These are phyloP conservation scores for Geosiphon pyriformis DNA, from an alignment of 192 early-diverging fungal genomes.

Conservation along the genomic window DNA sequence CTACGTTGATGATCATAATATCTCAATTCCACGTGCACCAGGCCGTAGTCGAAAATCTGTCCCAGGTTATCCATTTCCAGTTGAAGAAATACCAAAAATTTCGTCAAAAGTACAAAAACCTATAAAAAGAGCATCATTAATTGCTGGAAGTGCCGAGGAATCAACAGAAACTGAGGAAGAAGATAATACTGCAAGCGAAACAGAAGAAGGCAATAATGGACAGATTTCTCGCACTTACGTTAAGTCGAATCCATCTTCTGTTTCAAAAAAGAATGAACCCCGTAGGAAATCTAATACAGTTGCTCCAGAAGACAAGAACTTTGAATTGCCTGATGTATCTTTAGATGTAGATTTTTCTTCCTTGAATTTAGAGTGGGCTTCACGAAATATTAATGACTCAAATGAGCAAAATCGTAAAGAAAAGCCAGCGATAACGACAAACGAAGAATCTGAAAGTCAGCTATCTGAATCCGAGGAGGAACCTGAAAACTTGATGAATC, in stretches of 20 bases:
- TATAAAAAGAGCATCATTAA: not conserved
- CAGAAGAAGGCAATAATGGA: not conserved
- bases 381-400: not conserved
- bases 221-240: not conserved
- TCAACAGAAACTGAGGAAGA: not conserved
- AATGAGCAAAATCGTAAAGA: not conserved
- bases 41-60: not conserved
- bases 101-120: constrained; percentile 12
- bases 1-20: not conserved
- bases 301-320: not conserved
- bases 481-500: not conserved
- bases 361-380: not conserved
- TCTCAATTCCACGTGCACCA: not conserved
- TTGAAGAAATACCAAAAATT: not conserved
- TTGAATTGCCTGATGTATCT: not conserved
- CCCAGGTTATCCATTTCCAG: not conserved
- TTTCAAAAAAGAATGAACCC: not conserved
- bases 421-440: not conserved
- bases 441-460: not conserved
- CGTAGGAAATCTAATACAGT: not conserved
- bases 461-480: not conserved
- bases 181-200: not conserved
- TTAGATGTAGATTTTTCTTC: constrained; percentile 5
- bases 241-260: not conserved
- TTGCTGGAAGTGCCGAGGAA: not conserved